Evolutionary conservation across 2,329 filamentous ascomycete species (phyloP).

Genomic region (Diaporthe citrichinensis): DNA sequence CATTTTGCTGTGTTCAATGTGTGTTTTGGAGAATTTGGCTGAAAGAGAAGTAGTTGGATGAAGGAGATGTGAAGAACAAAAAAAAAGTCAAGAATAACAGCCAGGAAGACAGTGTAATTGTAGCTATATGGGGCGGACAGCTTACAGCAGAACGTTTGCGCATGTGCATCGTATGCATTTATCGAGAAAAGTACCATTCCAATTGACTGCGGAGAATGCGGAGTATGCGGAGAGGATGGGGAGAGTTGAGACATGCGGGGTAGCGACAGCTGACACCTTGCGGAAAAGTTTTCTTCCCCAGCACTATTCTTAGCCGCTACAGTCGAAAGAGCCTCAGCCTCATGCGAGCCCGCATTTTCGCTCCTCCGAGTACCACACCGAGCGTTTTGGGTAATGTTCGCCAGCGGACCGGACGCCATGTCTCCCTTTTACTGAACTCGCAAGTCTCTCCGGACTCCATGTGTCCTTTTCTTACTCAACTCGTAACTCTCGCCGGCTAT

Average conservation of each 20-base stretch:
- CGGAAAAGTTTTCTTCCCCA: neutral
- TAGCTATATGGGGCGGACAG: neutral
- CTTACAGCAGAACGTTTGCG: neutral
- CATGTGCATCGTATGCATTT: neutral
- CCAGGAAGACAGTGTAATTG: neutral
- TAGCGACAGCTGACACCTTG: neutral
- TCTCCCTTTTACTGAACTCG: too few relatives aligned
- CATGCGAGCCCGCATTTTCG: neutral
- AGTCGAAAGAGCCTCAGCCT: neutral
- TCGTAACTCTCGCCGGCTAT: neutral
- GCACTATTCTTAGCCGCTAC: neutral
- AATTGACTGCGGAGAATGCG: neutral
- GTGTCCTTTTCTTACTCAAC: too few relatives aligned
- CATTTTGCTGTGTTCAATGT: neutral
- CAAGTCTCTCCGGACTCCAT: too few relatives aligned
- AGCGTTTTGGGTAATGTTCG: neutral
- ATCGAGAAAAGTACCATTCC: neutral
- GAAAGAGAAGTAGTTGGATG: neutral
- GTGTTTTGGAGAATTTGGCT: neutral
- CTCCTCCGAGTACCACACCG: neutral
- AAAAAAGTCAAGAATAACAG: neutral
- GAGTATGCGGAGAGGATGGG: neutral
- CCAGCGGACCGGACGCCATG: too few relatives aligned
- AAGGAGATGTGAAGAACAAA: too few relatives aligned
- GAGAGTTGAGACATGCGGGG: neutral